These are phyloP conservation scores for Eucommia ulmoides DNA, from an alignment of 257 asterid genomes.

Conservation along the genomic window DNA sequence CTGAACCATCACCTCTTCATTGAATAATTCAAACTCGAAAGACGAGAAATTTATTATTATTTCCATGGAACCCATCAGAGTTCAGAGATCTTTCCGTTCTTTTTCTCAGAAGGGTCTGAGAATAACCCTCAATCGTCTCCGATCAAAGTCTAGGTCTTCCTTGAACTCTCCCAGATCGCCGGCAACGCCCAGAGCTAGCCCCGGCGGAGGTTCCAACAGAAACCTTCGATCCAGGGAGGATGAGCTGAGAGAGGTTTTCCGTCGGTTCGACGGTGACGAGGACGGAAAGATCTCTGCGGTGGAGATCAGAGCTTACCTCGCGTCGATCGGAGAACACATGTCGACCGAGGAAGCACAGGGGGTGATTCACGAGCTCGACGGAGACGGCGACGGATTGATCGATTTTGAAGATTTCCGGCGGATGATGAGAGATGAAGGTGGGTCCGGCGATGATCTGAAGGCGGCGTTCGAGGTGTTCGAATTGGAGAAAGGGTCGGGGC, in stretches of 20 bases:
- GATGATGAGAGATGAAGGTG: conserved; percentile 17
- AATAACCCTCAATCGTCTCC: conserved; percentile 11
- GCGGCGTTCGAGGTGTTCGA: conserved; percentile 44
- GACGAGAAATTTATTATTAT: neutral
- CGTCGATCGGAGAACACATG: conserved; percentile 39
- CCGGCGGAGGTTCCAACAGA: conserved; percentile 9
- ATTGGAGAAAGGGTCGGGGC: conserved; percentile 40
- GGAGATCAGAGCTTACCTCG: conserved; percentile 35
- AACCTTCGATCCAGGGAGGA: conserved; percentile 31
- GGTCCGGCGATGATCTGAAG: conserved; percentile 33
- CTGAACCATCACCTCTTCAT: neutral
- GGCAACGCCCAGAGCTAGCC: neutral
- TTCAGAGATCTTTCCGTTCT: conserved; percentile 19
- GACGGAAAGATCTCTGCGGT: conserved; percentile 42
- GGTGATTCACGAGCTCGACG: conserved; percentile 25
- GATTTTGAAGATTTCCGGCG: conserved; percentile 30
- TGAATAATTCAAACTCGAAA: no score
- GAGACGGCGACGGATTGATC: conserved; percentile 30
- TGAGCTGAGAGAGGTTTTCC: conserved; percentile 38
- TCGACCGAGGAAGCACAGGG: conserved; percentile 40
- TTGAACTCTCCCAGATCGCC: conserved; percentile 19
- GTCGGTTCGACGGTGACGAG: conserved; percentile 38
- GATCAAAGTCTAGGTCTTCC: conserved; percentile 15
- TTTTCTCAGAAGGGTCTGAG: conserved; percentile 17
- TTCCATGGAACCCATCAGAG: conserved; percentile 14